Evolutionary conservation across 2,329 filamentous ascomycete genomes (phyloP).

Genomic region (Stagonosporopsis vannaccii): DNA sequence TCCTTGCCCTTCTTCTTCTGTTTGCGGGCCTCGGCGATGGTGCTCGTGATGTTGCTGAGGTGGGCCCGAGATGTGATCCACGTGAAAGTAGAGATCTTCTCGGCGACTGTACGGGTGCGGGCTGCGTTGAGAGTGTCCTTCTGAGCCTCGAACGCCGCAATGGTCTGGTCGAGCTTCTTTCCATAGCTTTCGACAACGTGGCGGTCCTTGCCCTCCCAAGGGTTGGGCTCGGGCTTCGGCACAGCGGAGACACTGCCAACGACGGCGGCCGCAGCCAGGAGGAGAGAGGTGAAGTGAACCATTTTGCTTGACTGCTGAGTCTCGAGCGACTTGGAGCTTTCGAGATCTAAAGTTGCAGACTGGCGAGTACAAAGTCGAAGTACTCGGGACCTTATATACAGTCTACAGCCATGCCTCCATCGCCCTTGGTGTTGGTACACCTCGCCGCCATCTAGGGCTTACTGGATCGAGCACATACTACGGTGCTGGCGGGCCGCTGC

Average conservation of each 20-base stretch:
- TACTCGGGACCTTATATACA: constrained; percentile 7
- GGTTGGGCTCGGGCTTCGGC: constrained; percentile 28
- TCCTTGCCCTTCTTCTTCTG: constrained; percentile 28
- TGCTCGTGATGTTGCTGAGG: constrained; percentile 26
- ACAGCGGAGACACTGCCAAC: constrained; percentile 27
- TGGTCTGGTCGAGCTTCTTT: constrained; percentile 38
- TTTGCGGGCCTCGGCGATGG: constrained; percentile 33
- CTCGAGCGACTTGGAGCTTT: constrained; percentile 1
- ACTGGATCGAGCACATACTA: background rate
- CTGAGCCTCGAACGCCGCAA: constrained; percentile 30
- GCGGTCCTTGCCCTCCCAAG: constrained; percentile 34
- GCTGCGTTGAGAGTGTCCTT: constrained; percentile 37
- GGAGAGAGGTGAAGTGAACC: constrained; percentile 35
- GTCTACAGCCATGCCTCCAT: background rate
- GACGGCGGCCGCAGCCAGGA: constrained; percentile 31
- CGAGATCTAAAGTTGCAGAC: background rate
- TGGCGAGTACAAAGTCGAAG: background rate
- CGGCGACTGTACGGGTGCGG: constrained; percentile 35
- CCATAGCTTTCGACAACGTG: constrained; percentile 32
- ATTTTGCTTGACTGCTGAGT: constrained; percentile 20
- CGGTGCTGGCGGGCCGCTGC: constrained; percentile 17
- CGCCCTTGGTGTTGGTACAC: constrained; percentile 2
- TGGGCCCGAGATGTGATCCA: constrained; percentile 35
- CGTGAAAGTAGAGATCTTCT: constrained; percentile 38
- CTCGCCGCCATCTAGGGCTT: constrained; percentile 3